Evolutionary conservation across 345 rosid genomes (phyloP).

Genomic region (Brassica incana): DNA sequence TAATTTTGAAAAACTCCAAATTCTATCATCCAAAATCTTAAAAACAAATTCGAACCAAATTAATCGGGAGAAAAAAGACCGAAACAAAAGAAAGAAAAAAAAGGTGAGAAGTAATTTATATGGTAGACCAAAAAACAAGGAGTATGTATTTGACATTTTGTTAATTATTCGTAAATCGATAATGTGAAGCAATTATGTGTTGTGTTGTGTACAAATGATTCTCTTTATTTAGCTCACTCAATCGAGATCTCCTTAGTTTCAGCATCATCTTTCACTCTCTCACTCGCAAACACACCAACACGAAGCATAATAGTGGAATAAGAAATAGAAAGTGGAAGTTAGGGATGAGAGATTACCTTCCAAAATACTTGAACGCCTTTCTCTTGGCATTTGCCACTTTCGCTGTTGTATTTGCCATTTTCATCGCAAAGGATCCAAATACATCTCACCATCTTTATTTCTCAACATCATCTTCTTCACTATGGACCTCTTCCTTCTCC

Average conservation of each 20-base stretch:
- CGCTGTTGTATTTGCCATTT: constrained; percentile 32
- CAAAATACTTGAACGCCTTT: constrained; percentile 35
- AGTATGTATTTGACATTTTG: background rate
- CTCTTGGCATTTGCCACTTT: constrained; percentile 37
- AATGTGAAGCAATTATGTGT: background rate
- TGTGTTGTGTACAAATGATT: constrained; percentile 8
- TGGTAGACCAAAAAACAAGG: constrained; percentile 18
- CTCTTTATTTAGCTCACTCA: constrained; percentile 15
- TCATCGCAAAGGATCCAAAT: constrained; percentile 22
- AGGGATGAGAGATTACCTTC: constrained; percentile 36
- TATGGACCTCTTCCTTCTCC: constrained; percentile 37
- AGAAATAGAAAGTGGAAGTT: background rate
- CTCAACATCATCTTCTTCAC: constrained; percentile 36
- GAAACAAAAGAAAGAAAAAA: background rate
- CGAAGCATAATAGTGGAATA: background rate
- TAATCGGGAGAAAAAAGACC: background rate
- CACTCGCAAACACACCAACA: background rate
- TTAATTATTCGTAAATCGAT: background rate
- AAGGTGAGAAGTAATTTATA: background rate
- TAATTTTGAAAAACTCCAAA: background rate
- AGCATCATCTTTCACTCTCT: constrained; percentile 10
- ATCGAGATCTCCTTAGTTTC: constrained; percentile 18
- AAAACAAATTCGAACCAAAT: background rate
- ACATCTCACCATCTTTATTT: constrained; percentile 35
- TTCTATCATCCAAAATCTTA: background rate